Evolutionary conservation across 1,284 basidiomycete species (phyloP), one percentile per base, ranked within the genome.

Genomic region (Flammula alnicola): DNA sequence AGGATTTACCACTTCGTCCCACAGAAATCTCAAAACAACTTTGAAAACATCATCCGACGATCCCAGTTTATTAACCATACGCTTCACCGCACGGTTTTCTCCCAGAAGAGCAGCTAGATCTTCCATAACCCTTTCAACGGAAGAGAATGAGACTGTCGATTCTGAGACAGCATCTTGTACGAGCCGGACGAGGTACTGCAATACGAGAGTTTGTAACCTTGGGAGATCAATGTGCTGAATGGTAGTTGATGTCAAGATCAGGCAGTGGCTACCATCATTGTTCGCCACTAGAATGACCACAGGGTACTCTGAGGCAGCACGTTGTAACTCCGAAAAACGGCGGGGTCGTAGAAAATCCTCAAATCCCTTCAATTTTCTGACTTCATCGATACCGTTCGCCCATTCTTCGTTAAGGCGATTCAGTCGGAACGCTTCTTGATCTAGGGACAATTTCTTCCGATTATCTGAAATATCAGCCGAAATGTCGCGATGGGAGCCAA

Each of bases 331-430:
- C 2, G 32, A 36, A 1, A 49, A 11, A 9, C 8, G 25, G 8
- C 8, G 31, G 3, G 54, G 46, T 20, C 32, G 36, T 9, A 52
- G 20, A 35, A 55, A 55, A 27, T 43, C 32, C 31, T 47, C 39
- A 32, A 51, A 55, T 5, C 44, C 46, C 3, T 26, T 7, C 17
- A 49, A 19, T 12, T 37, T 33, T 22, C 54, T 14, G 11, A 49
- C 35, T 20, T 47, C 37, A 10, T 39, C 30, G n/a, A 58, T 5
- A n/a, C 14, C 19, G 9, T 31, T 29, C 3, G 25, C 12, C 57
- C 54, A 61, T 20, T 56, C 45, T 10, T 53, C 36, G 35, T 56
- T 52, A n/a, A 61, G 47, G 10, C 43, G 17, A 19, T 42, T 38
- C 20, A 37, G 49, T 8, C 39, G 36, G 2, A 19, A 2, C 3